phyloP scores from a whole-genome alignment of 208 protist species.

The Angomonas desouzai region DNA sequence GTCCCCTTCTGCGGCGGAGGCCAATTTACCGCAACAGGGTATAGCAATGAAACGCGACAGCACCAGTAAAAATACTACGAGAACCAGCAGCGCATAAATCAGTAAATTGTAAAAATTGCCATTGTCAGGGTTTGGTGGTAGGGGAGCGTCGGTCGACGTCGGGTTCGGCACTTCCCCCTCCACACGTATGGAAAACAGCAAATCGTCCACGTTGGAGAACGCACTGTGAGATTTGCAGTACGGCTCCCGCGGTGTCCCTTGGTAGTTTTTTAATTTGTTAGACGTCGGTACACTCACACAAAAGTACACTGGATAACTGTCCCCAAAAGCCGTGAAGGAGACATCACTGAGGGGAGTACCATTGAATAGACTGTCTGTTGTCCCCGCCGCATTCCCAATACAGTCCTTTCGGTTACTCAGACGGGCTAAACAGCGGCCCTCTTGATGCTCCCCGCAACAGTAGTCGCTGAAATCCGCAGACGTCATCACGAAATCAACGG shows the following conservation, averaged over 20 bases:
- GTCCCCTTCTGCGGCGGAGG: background rate
- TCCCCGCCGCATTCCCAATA: slow-evolving; percentile 41
- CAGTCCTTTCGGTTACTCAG: slow-evolving; percentile 42
- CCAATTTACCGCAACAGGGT: background rate
- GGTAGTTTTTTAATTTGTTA: background rate
- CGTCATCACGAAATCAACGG: background rate
- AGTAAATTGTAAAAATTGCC: background rate
- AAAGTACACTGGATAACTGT: slow-evolving; percentile 34
- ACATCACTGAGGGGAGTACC: slow-evolving; percentile 20
- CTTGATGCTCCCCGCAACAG: background rate
- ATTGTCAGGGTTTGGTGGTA: background rate
- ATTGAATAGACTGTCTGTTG: slow-evolving; percentile 32
- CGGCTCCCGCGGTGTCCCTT: background rate
- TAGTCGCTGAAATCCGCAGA: background rate
- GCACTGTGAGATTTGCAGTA: background rate
- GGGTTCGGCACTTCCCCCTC: background rate
- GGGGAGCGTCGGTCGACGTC: background rate
- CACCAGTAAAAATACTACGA: background rate
- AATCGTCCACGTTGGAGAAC: background rate
- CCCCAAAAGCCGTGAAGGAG: slow-evolving; percentile 26
- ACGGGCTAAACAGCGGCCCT: slow-evolving; percentile 25
- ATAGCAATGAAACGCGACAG: background rate
- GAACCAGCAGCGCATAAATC: background rate
- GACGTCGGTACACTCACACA: slow-evolving; percentile 22
- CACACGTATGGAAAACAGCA: slow-evolving; percentile 1